These are phyloP conservation scores for Lippia alba DNA, from an alignment of 305 asterid species.

Conservation along the genomic window DNA sequence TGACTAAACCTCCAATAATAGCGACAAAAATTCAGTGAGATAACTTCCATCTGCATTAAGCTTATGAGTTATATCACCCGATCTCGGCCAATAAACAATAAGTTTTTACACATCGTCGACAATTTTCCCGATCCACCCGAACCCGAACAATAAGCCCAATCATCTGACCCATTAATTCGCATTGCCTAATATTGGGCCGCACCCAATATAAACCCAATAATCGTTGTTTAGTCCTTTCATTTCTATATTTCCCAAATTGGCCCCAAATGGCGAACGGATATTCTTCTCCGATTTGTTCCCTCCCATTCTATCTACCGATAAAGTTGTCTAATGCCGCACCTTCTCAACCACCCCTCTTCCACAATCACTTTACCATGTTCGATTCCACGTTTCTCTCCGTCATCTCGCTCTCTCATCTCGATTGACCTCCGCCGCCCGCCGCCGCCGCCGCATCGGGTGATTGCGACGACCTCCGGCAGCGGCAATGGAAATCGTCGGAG, in stretches of 20 bases:
- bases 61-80: too few relatives aligned
- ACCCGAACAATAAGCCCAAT: too few relatives aligned
- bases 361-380: constrained; percentile 47
- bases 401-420: constrained; percentile 36
- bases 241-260: constrained; percentile 39
- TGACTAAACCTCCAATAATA: too few relatives aligned
- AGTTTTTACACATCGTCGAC: too few relatives aligned
- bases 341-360: constrained; percentile 46
- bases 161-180: background rate
- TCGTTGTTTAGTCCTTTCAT: background rate
- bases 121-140: too few relatives aligned
- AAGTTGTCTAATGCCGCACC: constrained; percentile 61
- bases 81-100: too few relatives aligned
- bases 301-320: constrained; percentile 34
- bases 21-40: too few relatives aligned
- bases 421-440: constrained; percentile 36
- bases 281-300: constrained; percentile 40
- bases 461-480: constrained; percentile 28
- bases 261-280: constrained; percentile 42
- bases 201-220: constrained; percentile 16
- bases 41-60: too few relatives aligned
- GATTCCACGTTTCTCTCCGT: constrained; percentile 38
- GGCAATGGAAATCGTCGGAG: constrained; percentile 19
- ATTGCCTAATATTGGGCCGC: background rate
- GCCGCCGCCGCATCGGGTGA: constrained; percentile 32